Base-by-base conservation (phyloP, 2,329 filamentous ascomycete species). In the Drechslera avenae region DNA sequence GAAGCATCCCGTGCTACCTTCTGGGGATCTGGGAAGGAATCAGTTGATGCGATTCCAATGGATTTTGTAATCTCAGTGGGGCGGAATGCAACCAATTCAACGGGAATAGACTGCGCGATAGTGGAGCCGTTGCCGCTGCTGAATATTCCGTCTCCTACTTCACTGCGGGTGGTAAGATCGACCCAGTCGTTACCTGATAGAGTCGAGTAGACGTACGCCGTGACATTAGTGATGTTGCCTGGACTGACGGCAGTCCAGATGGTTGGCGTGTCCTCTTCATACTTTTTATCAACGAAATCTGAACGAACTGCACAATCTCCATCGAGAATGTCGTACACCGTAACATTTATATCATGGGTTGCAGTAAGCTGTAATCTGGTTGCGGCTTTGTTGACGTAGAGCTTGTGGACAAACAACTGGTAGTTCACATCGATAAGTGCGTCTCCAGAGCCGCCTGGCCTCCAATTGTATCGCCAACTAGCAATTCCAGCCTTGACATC, bases 201-300 rank as follows among this genome's bases (percentile, higher is more conserved):
- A 0, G 79, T 79, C 3, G 82, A 84, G 46, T 78, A 79, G 14
- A 84, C 69, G 55, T 83, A 87, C 1, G 84, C 87, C 0, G 83
- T 86, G 32, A 88, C 81, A 60, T 89, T 81, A 16, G 70, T 67
- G 34, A 90, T 75, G 2, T 86, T 85, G 41, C 76, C 72, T 0
- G 88, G 88, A 19, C 80, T 79, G 2, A 91, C 86, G 1, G 85
- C 82, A 2, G 84, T 80, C 76, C 82, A 89, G 35, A 91, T 86
- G 1, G 81, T 76, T 9, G 73, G 66, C 9, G 68, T 75, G 14
- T 79, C 75, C 1, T 77, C 69, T 32, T 86, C 83, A 31, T 78
- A 73, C 1, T 80, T 81, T 19, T 84, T 87, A 1, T 77, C 76
- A 1, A 79, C 79, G 51, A 84, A 81, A 35, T 83, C 79, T 0